A percentile compares a stretch with the other conserved stretches of the same genome.
Conservation (phyloP, 1,284 basidiomycete genomes). For the Phellopilus nigrolimitatus region DNA sequence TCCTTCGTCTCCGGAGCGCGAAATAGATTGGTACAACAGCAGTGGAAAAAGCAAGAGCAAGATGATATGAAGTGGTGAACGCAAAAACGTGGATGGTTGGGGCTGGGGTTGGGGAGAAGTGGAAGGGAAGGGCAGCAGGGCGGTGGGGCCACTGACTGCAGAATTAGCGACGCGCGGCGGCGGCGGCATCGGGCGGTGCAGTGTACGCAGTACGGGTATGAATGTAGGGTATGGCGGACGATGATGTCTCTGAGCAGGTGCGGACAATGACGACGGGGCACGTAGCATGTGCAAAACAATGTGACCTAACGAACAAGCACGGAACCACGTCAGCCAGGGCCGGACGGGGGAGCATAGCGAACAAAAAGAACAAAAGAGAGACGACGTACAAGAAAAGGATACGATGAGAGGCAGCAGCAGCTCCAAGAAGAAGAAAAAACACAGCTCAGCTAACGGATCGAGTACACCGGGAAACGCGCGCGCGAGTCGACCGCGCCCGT, state of each 20-base stretch:
- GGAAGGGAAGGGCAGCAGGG: neutral
- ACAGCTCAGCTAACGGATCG: neutral
- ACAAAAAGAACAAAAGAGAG: neutral
- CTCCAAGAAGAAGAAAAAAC: neutral
- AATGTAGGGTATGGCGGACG: conserved; percentile 8
- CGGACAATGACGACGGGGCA: conserved; percentile 1
- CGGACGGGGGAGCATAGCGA: neutral
- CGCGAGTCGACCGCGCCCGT: neutral
- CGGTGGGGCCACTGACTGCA: neutral
- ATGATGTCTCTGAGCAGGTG: conserved; percentile 3
- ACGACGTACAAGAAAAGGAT: conserved; percentile 5
- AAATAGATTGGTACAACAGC: conserved; percentile 3
- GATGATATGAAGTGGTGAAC: neutral
- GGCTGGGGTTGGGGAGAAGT: too few species aligned
- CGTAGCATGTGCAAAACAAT: neutral
- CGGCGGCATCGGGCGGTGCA: neutral
- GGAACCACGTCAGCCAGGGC: neutral
- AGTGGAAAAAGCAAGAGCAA: neutral
- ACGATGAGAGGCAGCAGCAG: neutral
- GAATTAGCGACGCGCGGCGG: conserved; percentile 5
- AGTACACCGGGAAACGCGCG: neutral
- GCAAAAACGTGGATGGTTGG: too few species aligned
- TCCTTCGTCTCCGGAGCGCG: conserved; percentile 4
- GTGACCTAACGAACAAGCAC: conserved; percentile 1
- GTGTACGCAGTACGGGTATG: conserved; percentile 10